A percentile compares a stretch with the other conserved stretches of the same genome.
phyloP scores from a whole-genome alignment of 1,284 basidiomycete species.

The Cutaneotrichosporon spelunceum region DNA sequence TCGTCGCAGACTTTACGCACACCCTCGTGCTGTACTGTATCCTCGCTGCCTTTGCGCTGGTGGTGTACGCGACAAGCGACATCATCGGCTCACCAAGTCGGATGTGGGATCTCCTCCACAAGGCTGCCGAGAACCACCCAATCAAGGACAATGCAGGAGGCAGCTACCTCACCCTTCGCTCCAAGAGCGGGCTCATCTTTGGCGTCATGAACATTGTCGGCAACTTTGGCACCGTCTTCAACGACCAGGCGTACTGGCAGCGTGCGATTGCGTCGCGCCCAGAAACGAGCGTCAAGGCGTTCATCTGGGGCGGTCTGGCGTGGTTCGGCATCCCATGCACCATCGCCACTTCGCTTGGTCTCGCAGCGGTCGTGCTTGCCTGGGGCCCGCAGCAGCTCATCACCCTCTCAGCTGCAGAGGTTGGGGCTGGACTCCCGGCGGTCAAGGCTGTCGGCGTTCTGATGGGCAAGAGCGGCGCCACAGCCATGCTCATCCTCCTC shows the following conservation, averaged over 20 bases:
- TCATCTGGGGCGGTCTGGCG: conserved; percentile 80
- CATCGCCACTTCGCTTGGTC: conserved; percentile 59
- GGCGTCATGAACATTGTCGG: conserved; percentile 72
- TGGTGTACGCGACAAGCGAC: conserved; percentile 66
- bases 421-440: conserved; percentile 79
- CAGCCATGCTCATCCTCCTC: conserved; percentile 46
- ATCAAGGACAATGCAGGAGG: conserved; percentile 62
- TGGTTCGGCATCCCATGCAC: conserved; percentile 81
- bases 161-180: conserved; percentile 72
- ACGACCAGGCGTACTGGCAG: conserved; percentile 60
- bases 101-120: conserved; percentile 59
- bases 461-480: conserved; percentile 70
- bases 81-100: conserved; percentile 58
- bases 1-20: conserved; percentile 63
- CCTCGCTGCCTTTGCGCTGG: conserved; percentile 58
- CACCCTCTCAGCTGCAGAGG: conserved; percentile 61
- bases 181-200: conserved; percentile 76
- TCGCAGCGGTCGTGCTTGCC: conserved; percentile 71
- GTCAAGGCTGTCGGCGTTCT: conserved; percentile 66
- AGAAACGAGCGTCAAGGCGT: conserved; percentile 78
- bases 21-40: conserved; percentile 77
- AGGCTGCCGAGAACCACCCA: conserved; percentile 53
- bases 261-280: conserved; percentile 82
- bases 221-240: conserved; percentile 58
- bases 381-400: conserved; percentile 56